Percentiles rank a stretch among this genome's conserved stretches.
These are phyloP conservation scores for Tetrahymena elliotti DNA, from an alignment of 73 alveolate genomes.

Conservation along the genomic window DNA sequence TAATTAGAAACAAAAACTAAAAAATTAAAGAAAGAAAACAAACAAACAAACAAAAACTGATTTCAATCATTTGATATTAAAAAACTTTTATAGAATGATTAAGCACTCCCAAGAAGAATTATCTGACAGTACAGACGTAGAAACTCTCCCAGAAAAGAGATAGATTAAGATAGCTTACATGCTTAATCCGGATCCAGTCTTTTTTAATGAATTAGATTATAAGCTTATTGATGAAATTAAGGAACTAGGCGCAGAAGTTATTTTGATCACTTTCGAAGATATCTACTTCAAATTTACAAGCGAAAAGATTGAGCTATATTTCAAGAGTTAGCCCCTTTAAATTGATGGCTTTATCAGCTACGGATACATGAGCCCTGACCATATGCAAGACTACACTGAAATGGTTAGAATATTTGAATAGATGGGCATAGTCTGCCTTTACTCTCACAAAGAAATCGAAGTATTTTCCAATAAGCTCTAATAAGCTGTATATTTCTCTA, in stretches of 20 bases:
- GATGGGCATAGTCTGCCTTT: conserved; percentile 14
- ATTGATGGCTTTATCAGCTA: conserved; percentile 33
- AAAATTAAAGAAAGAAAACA: neutral
- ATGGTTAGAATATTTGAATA: conserved; percentile 2
- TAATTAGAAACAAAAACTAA: neutral
- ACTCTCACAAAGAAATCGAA: conserved; percentile 5
- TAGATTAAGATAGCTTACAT: conserved; percentile 11
- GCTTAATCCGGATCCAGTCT: conserved; percentile 37
- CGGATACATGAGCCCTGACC: conserved; percentile 42
- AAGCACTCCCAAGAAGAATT: neutral
- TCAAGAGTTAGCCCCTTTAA: neutral
- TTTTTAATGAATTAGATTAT: conserved; percentile 28
- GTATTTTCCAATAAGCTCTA: conserved; percentile 7
- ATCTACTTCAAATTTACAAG: neutral
- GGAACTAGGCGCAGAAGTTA: conserved; percentile 1
- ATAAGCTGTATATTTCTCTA: conserved; percentile 23
- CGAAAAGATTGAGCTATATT: neutral
- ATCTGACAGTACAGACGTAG: neutral
- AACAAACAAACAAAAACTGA: neutral
- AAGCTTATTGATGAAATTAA: neutral
- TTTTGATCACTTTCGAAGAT: conserved; percentile 2
- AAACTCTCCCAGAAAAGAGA: neutral
- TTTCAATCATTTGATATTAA: neutral
- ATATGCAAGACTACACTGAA: conserved; percentile 24
- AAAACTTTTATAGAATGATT: neutral